Percentiles rank a stretch among this genome's conserved stretches.
Conservation (phyloP, 306 rosid genomes). For the Vigna mungo region DNA sequence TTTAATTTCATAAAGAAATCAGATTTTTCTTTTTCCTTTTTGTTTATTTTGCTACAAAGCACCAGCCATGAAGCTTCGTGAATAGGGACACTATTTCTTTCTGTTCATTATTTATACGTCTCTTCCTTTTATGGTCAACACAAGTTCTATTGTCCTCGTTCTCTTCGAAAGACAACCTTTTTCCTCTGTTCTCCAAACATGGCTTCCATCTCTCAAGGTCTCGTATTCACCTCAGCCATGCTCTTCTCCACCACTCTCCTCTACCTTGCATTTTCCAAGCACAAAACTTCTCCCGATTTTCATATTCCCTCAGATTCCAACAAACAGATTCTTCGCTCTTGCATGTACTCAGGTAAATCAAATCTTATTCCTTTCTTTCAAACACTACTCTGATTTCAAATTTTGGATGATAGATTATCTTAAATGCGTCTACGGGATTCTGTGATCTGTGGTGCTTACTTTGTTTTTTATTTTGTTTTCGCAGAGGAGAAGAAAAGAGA, state of each 20-base stretch:
- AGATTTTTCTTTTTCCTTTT: not conserved
- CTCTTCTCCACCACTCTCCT: conserved; percentile 58
- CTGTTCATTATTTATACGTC: conserved; percentile 23
- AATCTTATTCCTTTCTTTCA: not conserved
- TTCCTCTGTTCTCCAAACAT: conserved; percentile 30
- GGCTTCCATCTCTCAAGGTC: conserved; percentile 64
- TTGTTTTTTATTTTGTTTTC: not conserved
- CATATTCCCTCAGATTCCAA: not conserved
- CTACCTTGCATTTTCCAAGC: conserved; percentile 53
- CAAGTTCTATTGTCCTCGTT: conserved; percentile 31
- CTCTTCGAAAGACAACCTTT: conserved; percentile 12
- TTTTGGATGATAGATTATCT: too few species aligned
- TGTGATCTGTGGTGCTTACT: not conserved
- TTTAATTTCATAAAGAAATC: too few species aligned
- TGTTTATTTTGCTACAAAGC: not conserved
- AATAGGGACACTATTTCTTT: not conserved
- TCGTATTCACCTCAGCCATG: conserved; percentile 66
- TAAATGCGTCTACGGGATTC: too few species aligned
- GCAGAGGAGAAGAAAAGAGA: conserved; percentile 57
- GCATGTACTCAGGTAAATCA: conserved; percentile 66
- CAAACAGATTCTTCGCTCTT: conserved; percentile 59
- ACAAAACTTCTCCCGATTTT: conserved; percentile 2
- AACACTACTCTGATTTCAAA: too few species aligned
- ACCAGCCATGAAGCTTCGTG: conserved; percentile 20
- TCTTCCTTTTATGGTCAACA: conserved; percentile 43